Evolutionary conservation across 139 green algal species (phyloP), one percentile per base, ranked within the genome.

Genomic region (Trebouxia sp.): DNA sequence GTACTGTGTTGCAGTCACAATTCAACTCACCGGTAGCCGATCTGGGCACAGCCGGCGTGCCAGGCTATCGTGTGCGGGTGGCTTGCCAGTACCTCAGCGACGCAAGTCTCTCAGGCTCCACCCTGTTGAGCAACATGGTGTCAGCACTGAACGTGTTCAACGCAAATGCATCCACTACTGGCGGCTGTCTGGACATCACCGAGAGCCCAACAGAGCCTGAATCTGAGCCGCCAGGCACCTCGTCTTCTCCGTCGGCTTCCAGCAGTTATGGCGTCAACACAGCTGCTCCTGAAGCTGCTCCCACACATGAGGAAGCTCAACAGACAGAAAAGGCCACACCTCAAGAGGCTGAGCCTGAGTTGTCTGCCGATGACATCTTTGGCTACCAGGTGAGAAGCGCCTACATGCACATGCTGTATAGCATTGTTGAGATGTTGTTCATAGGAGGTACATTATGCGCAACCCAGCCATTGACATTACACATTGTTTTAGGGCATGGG

Each of bases 361-460:
- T 50, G 7, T 30, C 65, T 30, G 39, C 41, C 5, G 3, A 9
- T 24, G 14, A 77, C 1, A 77, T 55, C 20, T 77, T 77, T 77
- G 67, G 11, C 2, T 77, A 77, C n/a, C 67, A 77, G 67, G 67
- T 77, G 28, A n/a, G n/a, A n/a, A n/a, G n/a, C n/a, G n/a, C n/a
- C n/a, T n/a, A n/a, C n/a, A n/a, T n/a, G n/a, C n/a, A n/a, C n/a
- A n/a, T n/a, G n/a, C n/a, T n/a, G n/a, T n/a, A n/a, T n/a, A n/a
- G n/a, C n/a, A n/a, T n/a, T n/a, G n/a, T n/a, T n/a, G n/a, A n/a
- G n/a, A n/a, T n/a, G n/a, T n/a, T n/a, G n/a, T n/a, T n/a, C n/a
- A n/a, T n/a, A n/a, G n/a, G n/a, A n/a, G n/a, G n/a, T n/a, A n/a
- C n/a, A n/a, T n/a, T n/a, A n/a, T n/a, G n/a, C n/a, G n/a, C n/a